These are phyloP conservation scores for Quillaja saponaria DNA, from an alignment of 306 rosid species.

Conservation along the genomic window DNA sequence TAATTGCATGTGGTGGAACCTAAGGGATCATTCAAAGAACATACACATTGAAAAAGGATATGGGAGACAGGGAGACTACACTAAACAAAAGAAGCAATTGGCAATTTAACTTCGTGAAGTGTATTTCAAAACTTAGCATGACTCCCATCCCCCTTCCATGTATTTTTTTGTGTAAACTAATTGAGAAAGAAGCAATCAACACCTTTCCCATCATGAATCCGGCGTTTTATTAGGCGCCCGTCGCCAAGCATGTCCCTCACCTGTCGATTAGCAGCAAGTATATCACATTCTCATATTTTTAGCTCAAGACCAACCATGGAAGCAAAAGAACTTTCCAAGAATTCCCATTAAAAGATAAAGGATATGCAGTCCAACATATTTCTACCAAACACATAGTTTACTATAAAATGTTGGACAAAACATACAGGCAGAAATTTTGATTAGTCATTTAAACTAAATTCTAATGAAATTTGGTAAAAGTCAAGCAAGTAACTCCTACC, in stretches of 20 bases:
- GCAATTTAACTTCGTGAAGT: too few species aligned
- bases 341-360: slow-evolving; percentile 11
- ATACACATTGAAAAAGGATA: too few species aligned
- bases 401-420: slow-evolving; percentile 12
- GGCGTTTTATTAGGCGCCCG: slow-evolving; percentile 88
- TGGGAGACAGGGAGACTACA: too few species aligned
- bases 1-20: neutral
- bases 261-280: slow-evolving; percentile 47
- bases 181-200: slow-evolving; percentile 12
- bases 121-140: too few species aligned
- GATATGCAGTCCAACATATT: slow-evolving; percentile 6
- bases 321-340: slow-evolving; percentile 11
- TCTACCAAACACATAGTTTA: slow-evolving; percentile 1
- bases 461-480: neutral
- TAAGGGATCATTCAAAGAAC: neutral
- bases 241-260: slow-evolving; percentile 99
- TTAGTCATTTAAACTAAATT: slow-evolving; percentile 4
- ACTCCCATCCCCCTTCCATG: too few species aligned
- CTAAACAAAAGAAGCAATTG: too few species aligned
- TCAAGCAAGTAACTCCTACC: too few species aligned
- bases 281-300: slow-evolving; percentile 16
- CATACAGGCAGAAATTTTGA: slow-evolving; percentile 11
- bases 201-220: slow-evolving; percentile 92
- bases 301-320: slow-evolving; percentile 7
- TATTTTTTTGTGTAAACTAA: too few species aligned